Percentiles rank a stretch among this genome's conserved stretches.
These are phyloP conservation scores for Cryptosporidium viatorum DNA, from an alignment of 169 alveolate species.

Conservation along the genomic window DNA sequence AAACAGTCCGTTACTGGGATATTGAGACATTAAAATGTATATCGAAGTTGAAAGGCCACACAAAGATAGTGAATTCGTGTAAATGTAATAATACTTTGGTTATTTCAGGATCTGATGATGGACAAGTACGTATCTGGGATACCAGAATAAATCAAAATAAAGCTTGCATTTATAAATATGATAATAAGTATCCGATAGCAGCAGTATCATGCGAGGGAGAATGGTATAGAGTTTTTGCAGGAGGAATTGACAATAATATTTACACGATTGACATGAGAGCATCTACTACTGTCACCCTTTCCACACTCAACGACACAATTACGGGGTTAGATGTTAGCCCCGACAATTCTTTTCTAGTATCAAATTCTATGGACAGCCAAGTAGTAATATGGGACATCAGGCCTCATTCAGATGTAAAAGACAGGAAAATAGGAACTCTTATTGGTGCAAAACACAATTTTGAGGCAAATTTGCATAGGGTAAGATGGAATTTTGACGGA, in stretches of 20 bases:
- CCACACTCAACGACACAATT: constrained; percentile 39
- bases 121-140: constrained; percentile 56
- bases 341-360: constrained; percentile 13
- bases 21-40: constrained; percentile 23
- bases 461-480: constrained; percentile 59
- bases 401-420: constrained; percentile 47
- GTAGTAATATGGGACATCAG: constrained; percentile 62
- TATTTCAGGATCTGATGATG: constrained; percentile 68
- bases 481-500: constrained; percentile 55
- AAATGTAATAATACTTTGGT: constrained; percentile 12
- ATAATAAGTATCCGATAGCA: constrained; percentile 51
- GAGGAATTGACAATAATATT: constrained; percentile 59
- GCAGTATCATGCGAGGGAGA: constrained; percentile 42
- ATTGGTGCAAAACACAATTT: constrained; percentile 57
- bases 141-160: constrained; percentile 13
- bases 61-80: constrained; percentile 59
- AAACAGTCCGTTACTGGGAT: constrained; percentile 64
- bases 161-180: constrained; percentile 49
- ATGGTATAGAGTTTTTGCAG: constrained; percentile 27
- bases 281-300: not conserved
- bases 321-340: constrained; percentile 58
- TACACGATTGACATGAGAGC: constrained; percentile 52
- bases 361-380: constrained; percentile 49
- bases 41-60: constrained; percentile 56
- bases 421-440: constrained; percentile 56